Evolutionary conservation across 495 filamentous ascomycete species (phyloP).

Genomic region (Filosporella fistucella): DNA sequence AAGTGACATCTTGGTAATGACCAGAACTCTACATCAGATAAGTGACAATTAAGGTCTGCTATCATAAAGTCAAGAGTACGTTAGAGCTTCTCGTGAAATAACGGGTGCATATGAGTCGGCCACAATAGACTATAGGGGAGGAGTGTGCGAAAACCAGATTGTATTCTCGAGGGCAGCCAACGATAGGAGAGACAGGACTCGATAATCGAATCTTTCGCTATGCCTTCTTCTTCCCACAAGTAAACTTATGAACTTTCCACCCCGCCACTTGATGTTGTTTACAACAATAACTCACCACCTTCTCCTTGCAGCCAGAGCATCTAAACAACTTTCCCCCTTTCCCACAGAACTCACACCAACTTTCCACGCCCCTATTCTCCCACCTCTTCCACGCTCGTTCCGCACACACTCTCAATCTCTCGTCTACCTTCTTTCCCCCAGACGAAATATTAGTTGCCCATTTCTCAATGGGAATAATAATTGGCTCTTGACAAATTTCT

Average conservation of each 20-base stretch:
- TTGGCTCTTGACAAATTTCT: background rate
- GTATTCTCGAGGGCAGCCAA: too few species aligned
- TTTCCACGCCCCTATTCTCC: background rate
- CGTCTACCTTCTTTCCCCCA: background rate
- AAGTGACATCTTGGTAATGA: too few species aligned
- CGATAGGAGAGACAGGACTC: too few species aligned
- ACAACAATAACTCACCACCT: slow-evolving; percentile 1
- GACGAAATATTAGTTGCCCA: background rate
- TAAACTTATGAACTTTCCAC: background rate
- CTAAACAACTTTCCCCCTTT: background rate
- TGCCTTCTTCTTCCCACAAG: background rate
- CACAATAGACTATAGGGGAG: too few species aligned
- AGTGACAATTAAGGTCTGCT: too few species aligned
- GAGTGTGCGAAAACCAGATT: too few species aligned
- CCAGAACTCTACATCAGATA: too few species aligned
- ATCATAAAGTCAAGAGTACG: too few species aligned
- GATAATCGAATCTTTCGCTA: too few species aligned
- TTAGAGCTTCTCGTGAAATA: too few species aligned
- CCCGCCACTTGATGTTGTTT: background rate
- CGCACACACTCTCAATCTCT: background rate
- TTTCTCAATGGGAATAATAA: background rate
- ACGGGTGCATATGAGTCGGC: too few species aligned
- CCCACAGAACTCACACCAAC: slow-evolving; percentile 3
- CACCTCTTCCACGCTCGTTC: background rate
- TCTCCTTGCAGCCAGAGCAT: background rate